Evolutionary conservation across 352 stramenopile genomes (phyloP).

Genomic region (Phytopythium vexans): DNA sequence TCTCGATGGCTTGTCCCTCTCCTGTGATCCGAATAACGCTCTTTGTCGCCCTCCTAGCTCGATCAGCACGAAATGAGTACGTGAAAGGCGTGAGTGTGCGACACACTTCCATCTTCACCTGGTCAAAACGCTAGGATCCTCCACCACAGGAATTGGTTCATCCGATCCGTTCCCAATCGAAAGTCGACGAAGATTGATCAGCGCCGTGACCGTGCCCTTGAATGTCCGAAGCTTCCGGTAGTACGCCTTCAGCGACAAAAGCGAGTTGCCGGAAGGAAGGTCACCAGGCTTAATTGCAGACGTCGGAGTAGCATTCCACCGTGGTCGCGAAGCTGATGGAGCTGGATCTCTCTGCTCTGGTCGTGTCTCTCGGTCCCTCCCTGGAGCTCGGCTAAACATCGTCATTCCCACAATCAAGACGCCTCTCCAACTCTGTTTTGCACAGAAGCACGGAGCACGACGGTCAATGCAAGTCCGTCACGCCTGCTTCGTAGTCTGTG

Average conservation of each 20-base stretch:
- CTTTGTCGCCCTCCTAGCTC: slow-evolving; percentile 11
- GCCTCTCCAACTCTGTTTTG: no score
- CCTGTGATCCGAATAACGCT: slow-evolving; percentile 37
- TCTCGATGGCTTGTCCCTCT: slow-evolving; percentile 28
- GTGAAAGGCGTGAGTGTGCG: no score
- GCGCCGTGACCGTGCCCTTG: slow-evolving; percentile 59
- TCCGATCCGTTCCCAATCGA: neutral
- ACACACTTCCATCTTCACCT: no score
- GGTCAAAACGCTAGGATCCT: no score
- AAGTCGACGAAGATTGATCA: slow-evolving; percentile 49
- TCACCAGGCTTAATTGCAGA: slow-evolving; percentile 2
- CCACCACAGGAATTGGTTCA: neutral
- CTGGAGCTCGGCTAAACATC: no score
- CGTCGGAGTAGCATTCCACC: slow-evolving; percentile 21
- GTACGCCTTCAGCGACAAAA: slow-evolving; percentile 63
- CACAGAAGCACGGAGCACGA: no score
- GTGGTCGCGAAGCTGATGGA: slow-evolving; percentile 6
- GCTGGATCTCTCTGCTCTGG: neutral
- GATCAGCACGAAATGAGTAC: no score
- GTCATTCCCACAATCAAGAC: no score
- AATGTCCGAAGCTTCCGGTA: slow-evolving; percentile 70
- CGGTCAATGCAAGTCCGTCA: no score
- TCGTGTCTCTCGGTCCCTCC: neutral
- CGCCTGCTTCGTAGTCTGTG: no score
- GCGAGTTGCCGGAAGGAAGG: slow-evolving; percentile 20